phyloP scores from a whole-genome alignment of 108 stramenopile genomes.

The Stephanodiscus minutulus region DNA sequence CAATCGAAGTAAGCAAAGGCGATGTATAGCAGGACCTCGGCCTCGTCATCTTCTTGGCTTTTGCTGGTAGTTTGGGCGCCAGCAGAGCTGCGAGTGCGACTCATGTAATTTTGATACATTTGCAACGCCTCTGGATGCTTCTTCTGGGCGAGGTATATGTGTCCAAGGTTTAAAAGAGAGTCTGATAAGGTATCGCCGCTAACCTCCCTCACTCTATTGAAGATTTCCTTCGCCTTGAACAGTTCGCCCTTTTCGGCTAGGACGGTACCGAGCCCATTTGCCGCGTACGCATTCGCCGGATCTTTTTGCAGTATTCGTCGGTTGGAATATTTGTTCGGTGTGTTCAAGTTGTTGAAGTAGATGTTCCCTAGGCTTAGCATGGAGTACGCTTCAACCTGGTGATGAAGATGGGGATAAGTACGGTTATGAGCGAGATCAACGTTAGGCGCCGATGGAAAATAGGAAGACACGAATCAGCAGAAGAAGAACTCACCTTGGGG shows the following conservation, averaged over 20 bases:
- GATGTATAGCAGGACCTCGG: conserved; percentile 80
- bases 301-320: conserved; percentile 76
- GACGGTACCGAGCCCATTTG: conserved; percentile 85
- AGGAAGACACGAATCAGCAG: no score
- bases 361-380: conserved; percentile 86
- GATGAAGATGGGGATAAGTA: no score
- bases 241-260: conserved; percentile 89
- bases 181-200: conserved; percentile 83
- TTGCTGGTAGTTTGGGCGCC: conserved; percentile 76
- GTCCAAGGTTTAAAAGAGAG: conserved; percentile 82
- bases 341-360: conserved; percentile 83
- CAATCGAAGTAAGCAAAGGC: conserved; percentile 90
- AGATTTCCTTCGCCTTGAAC: conserved; percentile 84
- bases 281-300: conserved; percentile 89
- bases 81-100: conserved; percentile 66
- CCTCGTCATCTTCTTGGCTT: conserved; percentile 77
- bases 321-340: conserved; percentile 70
- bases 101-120: conserved; percentile 89
- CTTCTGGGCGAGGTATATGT: conserved; percentile 85
- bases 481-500: no score
- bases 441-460: no score
- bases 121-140: conserved; percentile 86
- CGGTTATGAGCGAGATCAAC: no score
- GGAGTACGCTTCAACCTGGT: conserved; percentile 87
- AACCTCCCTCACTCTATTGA: conserved; percentile 86